Conservation (phyloP, 305 asterid genomes). For the Nicotiana rustica region DNA sequence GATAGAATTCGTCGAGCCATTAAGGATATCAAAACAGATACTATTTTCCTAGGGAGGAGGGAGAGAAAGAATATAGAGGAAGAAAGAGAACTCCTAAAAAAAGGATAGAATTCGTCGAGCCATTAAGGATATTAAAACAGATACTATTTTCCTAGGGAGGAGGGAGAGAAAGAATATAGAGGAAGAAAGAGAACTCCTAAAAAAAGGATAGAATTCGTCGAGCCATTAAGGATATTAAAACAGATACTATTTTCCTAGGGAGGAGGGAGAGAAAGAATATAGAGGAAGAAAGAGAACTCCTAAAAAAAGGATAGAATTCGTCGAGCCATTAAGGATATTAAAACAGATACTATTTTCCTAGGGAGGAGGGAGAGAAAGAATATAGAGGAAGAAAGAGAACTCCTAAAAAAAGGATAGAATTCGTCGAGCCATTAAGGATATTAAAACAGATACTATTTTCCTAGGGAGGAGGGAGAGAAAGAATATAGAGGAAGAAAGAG, state of each 20-base stretch:
- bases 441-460: constrained; percentile 11
- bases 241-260: constrained; percentile 13
- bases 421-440: not conserved
- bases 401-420: too few species aligned
- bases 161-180: not conserved
- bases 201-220: too few species aligned
- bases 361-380: constrained; percentile 1
- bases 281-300: not conserved
- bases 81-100: not conserved
- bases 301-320: too few species aligned
- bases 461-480: constrained; percentile 5
- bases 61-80: not conserved
- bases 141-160: constrained; percentile 17
- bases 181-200: not conserved
- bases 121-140: not conserved
- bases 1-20: not conserved
- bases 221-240: not conserved
- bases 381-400: not conserved
- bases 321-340: not conserved
- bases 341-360: constrained; percentile 15
- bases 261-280: not conserved
- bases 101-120: not conserved
- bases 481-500: not conserved
- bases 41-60: constrained; percentile 18
- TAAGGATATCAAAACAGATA: not conserved